These are phyloP conservation scores for Dioscorea zingiberensis DNA, from an alignment of 106 monocot species.

Conservation along the genomic window DNA sequence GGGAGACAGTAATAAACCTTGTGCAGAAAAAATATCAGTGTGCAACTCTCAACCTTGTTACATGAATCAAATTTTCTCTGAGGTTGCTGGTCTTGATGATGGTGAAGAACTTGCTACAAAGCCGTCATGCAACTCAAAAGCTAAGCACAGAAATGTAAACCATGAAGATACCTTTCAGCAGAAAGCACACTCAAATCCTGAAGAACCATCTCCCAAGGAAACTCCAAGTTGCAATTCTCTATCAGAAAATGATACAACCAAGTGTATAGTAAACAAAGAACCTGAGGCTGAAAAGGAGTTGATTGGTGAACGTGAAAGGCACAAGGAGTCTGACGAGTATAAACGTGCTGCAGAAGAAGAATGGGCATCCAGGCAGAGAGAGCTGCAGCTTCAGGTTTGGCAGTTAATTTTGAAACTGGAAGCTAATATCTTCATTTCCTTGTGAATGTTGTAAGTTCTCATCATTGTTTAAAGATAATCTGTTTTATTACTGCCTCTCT, in stretches of 20 bases:
- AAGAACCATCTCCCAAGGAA: background rate
- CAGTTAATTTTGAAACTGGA: background rate
- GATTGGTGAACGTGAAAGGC: constrained; percentile 65
- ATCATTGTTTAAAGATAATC: background rate
- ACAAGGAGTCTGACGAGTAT: constrained; percentile 81
- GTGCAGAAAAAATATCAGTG: no score
- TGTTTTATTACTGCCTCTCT: no score
- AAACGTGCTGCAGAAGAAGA: constrained; percentile 77
- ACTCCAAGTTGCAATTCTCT: background rate
- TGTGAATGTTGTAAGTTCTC: background rate
- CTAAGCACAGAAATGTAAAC: background rate
- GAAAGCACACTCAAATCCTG: background rate
- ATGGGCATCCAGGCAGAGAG: constrained; percentile 70
- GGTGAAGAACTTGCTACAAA: background rate
- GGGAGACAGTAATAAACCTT: no score
- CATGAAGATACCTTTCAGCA: constrained; percentile 1
- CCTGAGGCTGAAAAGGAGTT: constrained; percentile 18
- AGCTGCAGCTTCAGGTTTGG: constrained; percentile 66
- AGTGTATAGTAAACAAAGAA: background rate
- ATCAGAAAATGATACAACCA: constrained; percentile 7
- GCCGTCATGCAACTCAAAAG: background rate
- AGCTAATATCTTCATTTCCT: background rate
- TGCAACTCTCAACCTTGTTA: no score
- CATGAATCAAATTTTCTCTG: no score
- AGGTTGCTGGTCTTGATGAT: no score